Evolutionary conservation across 306 rosid species (phyloP).

Genomic region (Delonix regia): DNA sequence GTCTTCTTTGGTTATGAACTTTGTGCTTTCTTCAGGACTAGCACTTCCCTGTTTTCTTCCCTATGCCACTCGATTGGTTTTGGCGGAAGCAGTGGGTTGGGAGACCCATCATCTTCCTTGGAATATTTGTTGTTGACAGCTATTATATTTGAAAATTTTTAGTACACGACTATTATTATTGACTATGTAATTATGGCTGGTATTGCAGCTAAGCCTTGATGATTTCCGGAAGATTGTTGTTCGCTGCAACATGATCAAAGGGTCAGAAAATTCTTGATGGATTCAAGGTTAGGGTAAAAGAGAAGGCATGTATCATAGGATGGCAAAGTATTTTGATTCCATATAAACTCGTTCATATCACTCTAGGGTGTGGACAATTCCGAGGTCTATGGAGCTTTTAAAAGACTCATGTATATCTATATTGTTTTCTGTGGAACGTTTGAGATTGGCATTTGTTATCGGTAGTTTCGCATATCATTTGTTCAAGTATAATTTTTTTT

Average conservation of each 20-base stretch:
- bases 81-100: too few relatives aligned
- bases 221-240: conserved; percentile 77
- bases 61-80: too few relatives aligned
- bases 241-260: conserved; percentile 82
- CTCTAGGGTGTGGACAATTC: neutral
- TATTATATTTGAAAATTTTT: neutral
- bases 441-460: neutral
- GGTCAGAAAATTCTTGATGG: conserved; percentile 43
- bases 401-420: neutral
- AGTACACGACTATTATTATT: neutral
- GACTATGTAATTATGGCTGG: neutral
- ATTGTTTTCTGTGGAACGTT: neutral
- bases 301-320: neutral
- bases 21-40: too few relatives aligned
- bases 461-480: neutral
- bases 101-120: too few relatives aligned
- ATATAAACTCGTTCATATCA: neutral
- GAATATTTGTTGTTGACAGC: conserved; percentile 28
- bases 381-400: neutral
- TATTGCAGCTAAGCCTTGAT: conserved; percentile 71
- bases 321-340: neutral
- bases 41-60: too few relatives aligned
- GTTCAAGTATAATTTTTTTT: neutral
- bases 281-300: neutral
- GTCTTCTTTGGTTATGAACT: too few relatives aligned